Base-by-base conservation (phyloP, 1,284 basidiomycete species). In the Papiliotrema nemorosa region DNA sequence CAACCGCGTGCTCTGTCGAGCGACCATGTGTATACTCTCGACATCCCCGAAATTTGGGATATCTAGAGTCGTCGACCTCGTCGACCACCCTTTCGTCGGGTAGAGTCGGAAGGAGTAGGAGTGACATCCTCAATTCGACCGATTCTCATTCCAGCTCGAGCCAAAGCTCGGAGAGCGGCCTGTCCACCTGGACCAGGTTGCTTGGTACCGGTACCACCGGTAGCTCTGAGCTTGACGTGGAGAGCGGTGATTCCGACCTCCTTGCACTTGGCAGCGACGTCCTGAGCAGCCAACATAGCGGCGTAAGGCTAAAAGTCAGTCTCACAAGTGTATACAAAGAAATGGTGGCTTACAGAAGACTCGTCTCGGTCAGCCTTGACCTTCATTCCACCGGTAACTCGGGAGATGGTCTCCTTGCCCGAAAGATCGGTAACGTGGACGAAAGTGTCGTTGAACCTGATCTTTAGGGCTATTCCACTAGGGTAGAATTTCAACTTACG, bases 311-410 rank as follows among this genome's bases (percentile, higher is more conserved):
- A 44, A 40, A 36, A 45, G 25, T 29, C 4, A 34, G 35, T 26
- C 21, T 16, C 38, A 20, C 36, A 45, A 14, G 42, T 16, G 34
- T 10, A 16, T 33, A 9, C 12, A 44, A 7, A 12, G 14, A 21
- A 21, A 27, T 31, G 14, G n/a, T 7, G 5, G 60, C 70, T 58
- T 47, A 70, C 69, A 36, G 94, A 97, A 46, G 93, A 97, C 81
- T 98, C 94, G 80, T 98, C 94, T 80, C 96, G 90, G 79, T 98
- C 94, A 36, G 94, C 96, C 82, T 98, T 98, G 81, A 98, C 94
- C 82, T 98, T 98, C 96, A 98, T 98, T 62, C 94, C 94, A 87
- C 92, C 93, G 63, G 94, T 98, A 62, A 97, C 91, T 76, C 94
- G 91, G 69, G 88, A 88, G 79, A 98, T 90, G 73, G 94, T 98